Base-by-base conservation (phyloP, 805 yeast species). In the Sugiyamaella marilandica region DNA sequence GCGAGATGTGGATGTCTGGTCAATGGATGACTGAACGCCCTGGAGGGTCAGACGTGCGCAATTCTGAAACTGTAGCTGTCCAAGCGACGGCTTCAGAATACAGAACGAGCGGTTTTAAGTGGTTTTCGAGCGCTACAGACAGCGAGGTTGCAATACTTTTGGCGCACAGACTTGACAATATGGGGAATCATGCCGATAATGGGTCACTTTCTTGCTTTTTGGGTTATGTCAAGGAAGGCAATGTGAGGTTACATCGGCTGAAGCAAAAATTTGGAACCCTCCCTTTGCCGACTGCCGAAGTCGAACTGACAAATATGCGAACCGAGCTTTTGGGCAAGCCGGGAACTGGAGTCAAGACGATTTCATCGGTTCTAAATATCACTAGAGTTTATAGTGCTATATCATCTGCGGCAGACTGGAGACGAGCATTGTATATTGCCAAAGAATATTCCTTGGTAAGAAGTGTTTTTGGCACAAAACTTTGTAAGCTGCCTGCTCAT, bases 21-120 rank as follows among this genome's bases (percentile, higher is more conserved):
- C 69, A 65, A 46, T 65, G 69, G 69, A 65, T 65, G 69, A 65
- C 69, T 0, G 69, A 65, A 46, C 54, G 69, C 2, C 53, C 67
- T 14, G 69, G 69, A 1, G 69, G 69, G 5, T 61, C 66, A 7
- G 69, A 65, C 24, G 67, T 65, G 11, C 47, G 65, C 9, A 55
- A 58, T 11, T 62, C 66, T 1, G 69, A 65, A 48, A 63, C 69
- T 1, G 55, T 57, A 2, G 69, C 69, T 5, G 53, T 53, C 10
- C 44, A 50, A 33, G 16, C 19, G 11, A 29, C 32, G 10, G 37
- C 49, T 9, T 46, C 41, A 8, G 46, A 21, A 24, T 64, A 61
- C 51, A 13, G 48, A 2, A 55, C 64, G 11, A 53, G 50, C 39
- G 69, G 69, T 2, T 65, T 65, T 57, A 65, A 65, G 45, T 65